A percentile compares a stretch with the other conserved stretches of the same genome.
Evolutionary conservation across 768 basidiomycete species (phyloP).

Genomic region (Phylloporus rhodoxanthus): DNA sequence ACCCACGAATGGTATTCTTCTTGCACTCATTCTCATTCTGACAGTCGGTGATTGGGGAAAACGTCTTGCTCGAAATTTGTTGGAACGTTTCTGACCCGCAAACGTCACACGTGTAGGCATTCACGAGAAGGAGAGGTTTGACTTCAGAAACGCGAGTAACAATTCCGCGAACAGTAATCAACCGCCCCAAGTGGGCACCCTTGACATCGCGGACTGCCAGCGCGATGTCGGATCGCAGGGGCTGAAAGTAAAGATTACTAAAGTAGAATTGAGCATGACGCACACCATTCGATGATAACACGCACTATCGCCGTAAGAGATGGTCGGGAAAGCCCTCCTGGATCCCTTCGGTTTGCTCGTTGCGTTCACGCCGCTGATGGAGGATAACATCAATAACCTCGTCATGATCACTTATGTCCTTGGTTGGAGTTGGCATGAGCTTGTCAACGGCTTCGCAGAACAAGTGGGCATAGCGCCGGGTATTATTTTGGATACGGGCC

Average conservation of each 20-base stretch:
- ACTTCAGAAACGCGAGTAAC: slow-evolving; percentile 99
- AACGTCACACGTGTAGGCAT: slow-evolving; percentile 96
- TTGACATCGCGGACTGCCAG: slow-evolving; percentile 91
- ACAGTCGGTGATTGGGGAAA: slow-evolving; percentile 85
- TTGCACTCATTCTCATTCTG: slow-evolving; percentile 80
- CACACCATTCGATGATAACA: slow-evolving; percentile 13
- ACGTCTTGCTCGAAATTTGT: slow-evolving; percentile 88
- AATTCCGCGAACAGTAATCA: slow-evolving; percentile 96
- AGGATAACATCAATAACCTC: slow-evolving; percentile 97
- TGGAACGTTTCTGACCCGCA: slow-evolving; percentile 99
- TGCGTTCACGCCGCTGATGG: slow-evolving; percentile 86
- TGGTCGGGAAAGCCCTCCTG: slow-evolving; percentile 85
- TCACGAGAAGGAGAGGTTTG: slow-evolving; percentile 93
- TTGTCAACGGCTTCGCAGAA: slow-evolving; percentile 90
- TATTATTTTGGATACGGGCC: slow-evolving; percentile 71
- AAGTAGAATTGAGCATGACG: slow-evolving; percentile 11
- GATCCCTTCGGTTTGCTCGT: slow-evolving; percentile 69
- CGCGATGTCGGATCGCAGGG: slow-evolving; percentile 65
- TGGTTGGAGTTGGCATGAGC: slow-evolving; percentile 81
- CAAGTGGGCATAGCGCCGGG: slow-evolving; percentile 83
- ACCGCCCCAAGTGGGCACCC: slow-evolving; percentile 77
- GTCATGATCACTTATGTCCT: slow-evolving; percentile 83
- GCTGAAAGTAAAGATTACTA: slow-evolving; percentile 93
- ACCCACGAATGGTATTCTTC: slow-evolving; percentile 81
- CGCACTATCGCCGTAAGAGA: slow-evolving; percentile 91